Evolutionary conservation across 1,284 basidiomycete species (phyloP), one percentile per base, ranked within the genome.

Genomic region (Puccinia novopanici): DNA sequence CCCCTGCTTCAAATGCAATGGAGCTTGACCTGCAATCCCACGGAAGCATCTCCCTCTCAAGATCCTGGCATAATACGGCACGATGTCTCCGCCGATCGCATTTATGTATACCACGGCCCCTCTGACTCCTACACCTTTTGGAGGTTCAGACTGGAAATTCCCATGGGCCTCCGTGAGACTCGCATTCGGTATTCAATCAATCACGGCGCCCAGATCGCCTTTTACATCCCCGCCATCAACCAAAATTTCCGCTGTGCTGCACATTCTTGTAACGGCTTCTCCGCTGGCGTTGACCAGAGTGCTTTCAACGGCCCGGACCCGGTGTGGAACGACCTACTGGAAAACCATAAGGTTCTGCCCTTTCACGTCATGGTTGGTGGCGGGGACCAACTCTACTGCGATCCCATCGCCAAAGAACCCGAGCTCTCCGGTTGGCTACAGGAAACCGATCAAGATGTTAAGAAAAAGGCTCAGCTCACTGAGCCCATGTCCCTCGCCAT

Each of bases 171-270:
- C 10, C 87, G 88, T 52, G 93, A 96, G 87, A 92, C 93, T 89
- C 87, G 88, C n/a, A 89, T 97, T 67, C 88, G 87, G 75, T 98
- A 98, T 85, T 85, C 83, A 54, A 82, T 87, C 81, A 86, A 86
- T 71, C 13, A 89, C 34, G 93, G 95, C 0, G 91, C 91, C 76
- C 89, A 90, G 78, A 88, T 94, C 81, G 89, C 90, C 57, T 99
- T 99, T 86, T 91, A 90, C 84, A 91, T 98, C 17, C 95, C 96
- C 0, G 92, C 91, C 1, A 86, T 89, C 40, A 87, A 89, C 24
- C 91, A 96, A 85, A 95, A 98, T 85, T 92, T 99, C 90, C 89
- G 93, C 82, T 94, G 93, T 92, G 92, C 93, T 15, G 89, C 91
- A 10, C 91, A 96, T 86, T 93, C 92, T 77, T 89, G 89, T 85